A percentile compares a stretch with the other conserved stretches of the same genome.
phyloP scores from a whole-genome alignment of 495 filamentous ascomycete species.

The Penicillium coffeae region DNA sequence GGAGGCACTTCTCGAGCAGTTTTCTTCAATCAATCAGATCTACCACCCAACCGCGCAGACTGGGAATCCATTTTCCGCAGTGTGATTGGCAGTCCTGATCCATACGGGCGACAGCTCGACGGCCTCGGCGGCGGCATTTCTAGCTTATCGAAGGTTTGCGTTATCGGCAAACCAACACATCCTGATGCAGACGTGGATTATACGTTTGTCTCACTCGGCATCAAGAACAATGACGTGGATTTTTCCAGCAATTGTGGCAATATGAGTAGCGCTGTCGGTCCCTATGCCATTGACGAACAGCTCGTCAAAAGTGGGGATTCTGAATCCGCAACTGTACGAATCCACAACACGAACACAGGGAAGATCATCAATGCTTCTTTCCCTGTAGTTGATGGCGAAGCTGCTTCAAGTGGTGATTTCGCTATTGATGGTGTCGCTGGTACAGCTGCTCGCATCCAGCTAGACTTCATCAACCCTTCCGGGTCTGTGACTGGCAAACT shows the following conservation, averaged over 20 bases:
- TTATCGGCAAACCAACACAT: slow-evolving; percentile 48
- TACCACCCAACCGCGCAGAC: slow-evolving; percentile 42
- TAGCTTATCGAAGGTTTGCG: slow-evolving; percentile 66
- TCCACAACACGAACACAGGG: slow-evolving; percentile 53
- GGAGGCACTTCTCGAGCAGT: slow-evolving; percentile 70
- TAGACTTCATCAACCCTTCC: slow-evolving; percentile 63
- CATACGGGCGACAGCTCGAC: slow-evolving; percentile 64
- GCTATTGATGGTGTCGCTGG: slow-evolving; percentile 67
- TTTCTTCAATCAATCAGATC: slow-evolving; percentile 51
- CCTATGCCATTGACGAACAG: slow-evolving; percentile 56
- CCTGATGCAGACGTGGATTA: slow-evolving; percentile 63
- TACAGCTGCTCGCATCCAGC: slow-evolving; percentile 49
- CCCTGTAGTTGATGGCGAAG: slow-evolving; percentile 46
- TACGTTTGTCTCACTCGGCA: slow-evolving; percentile 66
- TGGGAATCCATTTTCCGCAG: slow-evolving; percentile 59
- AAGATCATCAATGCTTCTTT: slow-evolving; percentile 49
- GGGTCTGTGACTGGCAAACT: slow-evolving; percentile 64
- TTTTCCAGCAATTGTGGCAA: slow-evolving; percentile 72
- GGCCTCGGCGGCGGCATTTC: slow-evolving; percentile 70
- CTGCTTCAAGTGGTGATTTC: slow-evolving; percentile 51
- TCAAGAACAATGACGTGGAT: slow-evolving; percentile 56
- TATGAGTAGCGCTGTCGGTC: slow-evolving; percentile 65
- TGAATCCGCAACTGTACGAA: slow-evolving; percentile 33
- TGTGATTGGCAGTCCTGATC: slow-evolving; percentile 66
- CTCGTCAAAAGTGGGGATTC: neutral